Conservation (phyloP, 305 asterid genomes). For the Fraxinus velutina region DNA sequence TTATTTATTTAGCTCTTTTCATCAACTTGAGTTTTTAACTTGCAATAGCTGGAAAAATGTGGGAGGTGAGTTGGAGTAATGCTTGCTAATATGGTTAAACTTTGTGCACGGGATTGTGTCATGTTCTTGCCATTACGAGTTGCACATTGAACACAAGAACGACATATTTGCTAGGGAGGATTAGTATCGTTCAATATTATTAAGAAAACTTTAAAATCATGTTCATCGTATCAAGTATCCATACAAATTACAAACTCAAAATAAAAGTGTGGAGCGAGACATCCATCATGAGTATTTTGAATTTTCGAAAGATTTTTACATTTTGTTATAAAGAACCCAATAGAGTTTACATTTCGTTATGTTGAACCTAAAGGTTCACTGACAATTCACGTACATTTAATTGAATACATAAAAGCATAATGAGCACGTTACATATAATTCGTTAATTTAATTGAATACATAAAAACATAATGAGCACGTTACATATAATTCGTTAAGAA, state of each 20-base stretch:
- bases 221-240: background rate
- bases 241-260: background rate
- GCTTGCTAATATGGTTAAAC: background rate
- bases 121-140: background rate
- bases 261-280: background rate
- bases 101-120: background rate
- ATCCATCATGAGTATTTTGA: background rate
- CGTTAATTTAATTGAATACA: background rate
- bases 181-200: background rate
- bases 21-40: conserved; percentile 4
- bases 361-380: too few species aligned
- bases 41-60: conserved; percentile 16
- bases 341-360: background rate
- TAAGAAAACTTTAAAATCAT: background rate
- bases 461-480: background rate
- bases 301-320: too few species aligned
- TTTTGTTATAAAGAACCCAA: background rate
- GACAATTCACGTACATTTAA: background rate
- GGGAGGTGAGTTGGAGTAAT: background rate
- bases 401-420: background rate
- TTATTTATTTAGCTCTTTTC: conserved; percentile 24
- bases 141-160: background rate
- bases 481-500: too few species aligned
- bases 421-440: background rate
- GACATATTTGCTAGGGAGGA: background rate